Evolutionary conservation across 192 early-diverging fungal genomes (phyloP), one percentile per base, ranked within the genome.

Genomic region (Entomortierella lignicola): DNA sequence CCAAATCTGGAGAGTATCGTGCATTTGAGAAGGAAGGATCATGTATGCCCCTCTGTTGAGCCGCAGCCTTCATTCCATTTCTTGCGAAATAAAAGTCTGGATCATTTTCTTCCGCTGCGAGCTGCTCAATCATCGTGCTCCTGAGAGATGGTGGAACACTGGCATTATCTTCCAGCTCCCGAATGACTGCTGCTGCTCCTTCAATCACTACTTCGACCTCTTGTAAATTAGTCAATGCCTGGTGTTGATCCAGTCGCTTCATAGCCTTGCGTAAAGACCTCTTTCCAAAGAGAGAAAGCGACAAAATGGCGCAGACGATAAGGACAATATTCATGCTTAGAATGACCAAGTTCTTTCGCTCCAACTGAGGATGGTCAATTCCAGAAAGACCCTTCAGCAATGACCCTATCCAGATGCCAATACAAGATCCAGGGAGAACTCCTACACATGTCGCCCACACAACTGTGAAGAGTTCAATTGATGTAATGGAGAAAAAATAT

Each of bases 401-500:
- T 10, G 83, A 77, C 4, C 83, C 83, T 26, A 84, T 84, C 83
- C 83, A 84, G 20, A 84, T 81, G 37, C 79, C 83, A 32, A 81
- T 75, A 62, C 80, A 84, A 0, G 83, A 77, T 48, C 83, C 83
- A 17, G 83, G 83, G 12, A 84, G 54, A 12, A 84, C 83, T 13
- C 83, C 83, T 26, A 84, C 26, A 27, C 62, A 66, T 20, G 83
- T 84, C n/a, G 83, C 79, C 83, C 83, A 84, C 8, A 84, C 54
- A 10, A 84, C 73, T 10, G 83, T 66, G 18, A 59, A 69, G 18
- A 84, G 61, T 31, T 64, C 62, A 27, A 84, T 81, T 27, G 79
- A 81, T 25, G 79, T 84, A 37, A 84, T 72, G 8, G 73, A 84
- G 59, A 84, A 84, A 72, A 84, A 81, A 63, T 81, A 84, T 32